A percentile compares a stretch with the other conserved stretches of the same genome.
Evolutionary conservation across 1,284 basidiomycete species (phyloP).

Genomic region (Afroboletus lepidellus): DNA sequence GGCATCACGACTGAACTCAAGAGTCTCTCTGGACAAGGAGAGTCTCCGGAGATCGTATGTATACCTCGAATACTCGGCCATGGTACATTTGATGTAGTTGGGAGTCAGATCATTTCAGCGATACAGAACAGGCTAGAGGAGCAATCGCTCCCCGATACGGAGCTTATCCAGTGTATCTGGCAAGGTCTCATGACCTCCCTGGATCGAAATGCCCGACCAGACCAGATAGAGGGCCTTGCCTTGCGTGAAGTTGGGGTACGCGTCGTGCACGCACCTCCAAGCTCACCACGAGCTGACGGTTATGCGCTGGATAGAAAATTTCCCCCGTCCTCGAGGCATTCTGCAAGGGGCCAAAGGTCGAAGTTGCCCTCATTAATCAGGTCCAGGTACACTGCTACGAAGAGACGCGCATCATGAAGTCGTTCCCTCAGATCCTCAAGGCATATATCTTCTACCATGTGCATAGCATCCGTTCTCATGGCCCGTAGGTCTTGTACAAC

Average conservation of each 20-base stretch:
- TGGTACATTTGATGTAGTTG: constrained; percentile 11
- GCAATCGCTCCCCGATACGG: constrained; percentile 73
- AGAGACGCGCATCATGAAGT: constrained; percentile 90
- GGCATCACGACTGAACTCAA: constrained; percentile 62
- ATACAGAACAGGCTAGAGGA: constrained; percentile 72
- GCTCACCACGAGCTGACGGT: constrained; percentile 2
- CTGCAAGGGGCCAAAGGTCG: constrained; percentile 80
- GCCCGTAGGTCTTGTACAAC: constrained; percentile 81
- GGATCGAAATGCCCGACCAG: constrained; percentile 85
- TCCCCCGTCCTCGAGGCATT: constrained; percentile 87
- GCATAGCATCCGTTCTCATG: not conserved
- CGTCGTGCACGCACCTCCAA: constrained; percentile 4
- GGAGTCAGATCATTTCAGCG: constrained; percentile 64
- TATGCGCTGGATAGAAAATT: constrained; percentile 56
- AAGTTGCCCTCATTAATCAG: constrained; percentile 90
- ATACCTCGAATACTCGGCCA: constrained; percentile 4
- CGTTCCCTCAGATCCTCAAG: constrained; percentile 93
- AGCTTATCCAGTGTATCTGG: constrained; percentile 89
- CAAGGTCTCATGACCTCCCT: constrained; percentile 83
- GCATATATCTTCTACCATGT: constrained; percentile 36
- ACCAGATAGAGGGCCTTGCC: constrained; percentile 85
- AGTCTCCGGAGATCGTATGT: constrained; percentile 62
- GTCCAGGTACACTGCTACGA: constrained; percentile 95
- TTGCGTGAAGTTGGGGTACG: constrained; percentile 81
- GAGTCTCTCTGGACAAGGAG: constrained; percentile 58